Percentiles rank a stretch among this genome's conserved stretches.
phyloP scores from a whole-genome alignment of 2,329 filamentous ascomycete species.

The Talaromyces amestolkiae region DNA sequence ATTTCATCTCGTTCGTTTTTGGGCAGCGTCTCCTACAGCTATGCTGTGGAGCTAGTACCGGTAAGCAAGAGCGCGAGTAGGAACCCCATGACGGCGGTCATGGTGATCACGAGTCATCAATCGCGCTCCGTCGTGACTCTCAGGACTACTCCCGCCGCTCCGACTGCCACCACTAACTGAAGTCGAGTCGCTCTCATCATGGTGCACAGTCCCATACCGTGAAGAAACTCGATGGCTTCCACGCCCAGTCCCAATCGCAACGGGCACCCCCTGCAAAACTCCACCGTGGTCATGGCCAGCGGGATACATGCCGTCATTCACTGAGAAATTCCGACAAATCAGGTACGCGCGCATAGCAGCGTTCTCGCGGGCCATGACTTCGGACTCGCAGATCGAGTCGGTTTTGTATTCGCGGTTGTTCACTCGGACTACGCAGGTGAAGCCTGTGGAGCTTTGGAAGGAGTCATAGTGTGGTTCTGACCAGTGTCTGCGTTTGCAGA shows the following conservation, averaged over 20 bases:
- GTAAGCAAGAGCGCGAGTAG: slow-evolving; percentile 29
- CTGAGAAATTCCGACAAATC: slow-evolving; percentile 95
- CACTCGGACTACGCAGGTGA: slow-evolving; percentile 85
- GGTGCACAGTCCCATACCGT: slow-evolving; percentile 1
- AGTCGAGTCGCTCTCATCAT: slow-evolving; percentile 46
- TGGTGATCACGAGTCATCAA: slow-evolving; percentile 22
- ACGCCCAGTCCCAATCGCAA: slow-evolving; percentile 62
- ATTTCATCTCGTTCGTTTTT: background rate
- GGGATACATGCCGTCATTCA: slow-evolving; percentile 86
- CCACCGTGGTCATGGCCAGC: slow-evolving; percentile 54
- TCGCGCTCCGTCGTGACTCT: slow-evolving; percentile 30
- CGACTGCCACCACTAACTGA: slow-evolving; percentile 45
- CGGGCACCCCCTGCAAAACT: slow-evolving; percentile 60
- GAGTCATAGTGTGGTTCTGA: slow-evolving; percentile 84
- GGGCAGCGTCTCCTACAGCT: background rate
- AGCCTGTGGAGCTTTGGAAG: slow-evolving; percentile 71
- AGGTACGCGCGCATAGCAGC: slow-evolving; percentile 95
- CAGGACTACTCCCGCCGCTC: slow-evolving; percentile 57
- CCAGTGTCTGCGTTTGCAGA: slow-evolving; percentile 94
- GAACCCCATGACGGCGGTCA: slow-evolving; percentile 24
- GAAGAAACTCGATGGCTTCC: background rate
- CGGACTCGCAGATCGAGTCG: slow-evolving; percentile 77
- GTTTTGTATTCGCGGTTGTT: slow-evolving; percentile 97
- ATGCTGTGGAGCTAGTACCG: slow-evolving; percentile 7
- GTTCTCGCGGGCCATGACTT: slow-evolving; percentile 82